Evolutionary conservation across 352 stramenopile genomes (phyloP).

Genomic region (Globisporangium nunn): DNA sequence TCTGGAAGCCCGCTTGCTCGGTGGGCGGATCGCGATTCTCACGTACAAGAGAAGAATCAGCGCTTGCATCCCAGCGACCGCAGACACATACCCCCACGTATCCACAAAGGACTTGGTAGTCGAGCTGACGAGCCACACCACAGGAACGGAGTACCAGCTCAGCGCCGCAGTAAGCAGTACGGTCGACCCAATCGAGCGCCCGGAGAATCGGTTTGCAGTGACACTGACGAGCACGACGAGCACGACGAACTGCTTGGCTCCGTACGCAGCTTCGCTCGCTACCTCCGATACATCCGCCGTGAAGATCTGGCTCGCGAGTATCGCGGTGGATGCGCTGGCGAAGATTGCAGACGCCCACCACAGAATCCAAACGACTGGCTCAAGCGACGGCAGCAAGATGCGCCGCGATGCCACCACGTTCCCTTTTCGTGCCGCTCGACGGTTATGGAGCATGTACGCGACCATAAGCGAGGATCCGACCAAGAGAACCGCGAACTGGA

Average conservation of each 20-base stretch:
- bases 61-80: neutral
- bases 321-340: slow-evolving; percentile 21
- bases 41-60: slow-evolving; percentile 9
- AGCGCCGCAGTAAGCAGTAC: slow-evolving; percentile 22
- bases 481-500: neutral
- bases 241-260: slow-evolving; percentile 35
- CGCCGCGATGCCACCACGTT: slow-evolving; percentile 42
- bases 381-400: slow-evolving; percentile 57
- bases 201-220: slow-evolving; percentile 28
- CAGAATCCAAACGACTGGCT: slow-evolving; percentile 55
- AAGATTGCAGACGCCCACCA: slow-evolving; percentile 25
- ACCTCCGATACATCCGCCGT: slow-evolving; percentile 15
- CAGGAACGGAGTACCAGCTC: slow-evolving; percentile 31
- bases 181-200: slow-evolving; percentile 26
- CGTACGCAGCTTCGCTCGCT: slow-evolving; percentile 39
- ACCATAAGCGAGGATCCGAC: slow-evolving; percentile 4
- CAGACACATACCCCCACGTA: neutral
- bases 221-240: slow-evolving; percentile 25
- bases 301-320: slow-evolving; percentile 25
- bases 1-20: slow-evolving; percentile 1
- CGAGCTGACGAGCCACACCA: slow-evolving; percentile 3
- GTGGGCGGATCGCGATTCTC: slow-evolving; percentile 20
- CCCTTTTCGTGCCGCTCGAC: slow-evolving; percentile 36
- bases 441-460: slow-evolving; percentile 47
- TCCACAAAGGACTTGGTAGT: neutral